A percentile compares a stretch with the other conserved stretches of the same genome.
Conservation (phyloP, 129 eudicot genomes). For the Flaveria ramosissima region DNA sequence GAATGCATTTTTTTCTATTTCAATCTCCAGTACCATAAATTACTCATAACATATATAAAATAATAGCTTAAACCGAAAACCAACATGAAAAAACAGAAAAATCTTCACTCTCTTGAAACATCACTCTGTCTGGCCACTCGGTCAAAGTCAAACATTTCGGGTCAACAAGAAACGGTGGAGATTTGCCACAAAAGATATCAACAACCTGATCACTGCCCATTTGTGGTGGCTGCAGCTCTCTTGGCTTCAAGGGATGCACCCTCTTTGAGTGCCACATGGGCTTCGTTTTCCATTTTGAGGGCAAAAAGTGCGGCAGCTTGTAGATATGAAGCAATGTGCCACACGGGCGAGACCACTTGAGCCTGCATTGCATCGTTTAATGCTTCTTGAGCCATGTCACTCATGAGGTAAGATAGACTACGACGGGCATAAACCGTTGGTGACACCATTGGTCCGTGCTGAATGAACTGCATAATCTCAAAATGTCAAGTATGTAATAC, state of each 20-base stretch:
- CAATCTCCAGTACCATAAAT: slow-evolving; percentile 44
- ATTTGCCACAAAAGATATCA: slow-evolving; percentile 2
- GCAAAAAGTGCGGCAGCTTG: slow-evolving; percentile 67
- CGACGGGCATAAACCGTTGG: slow-evolving; percentile 71
- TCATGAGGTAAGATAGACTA: slow-evolving; percentile 66
- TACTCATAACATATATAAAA: slow-evolving; percentile 21
- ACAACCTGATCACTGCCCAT: slow-evolving; percentile 41
- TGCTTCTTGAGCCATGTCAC: slow-evolving; percentile 67
- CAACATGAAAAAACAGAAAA: slow-evolving; percentile 14
- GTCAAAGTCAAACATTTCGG: not conserved
- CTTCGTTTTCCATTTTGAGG: slow-evolving; percentile 66
- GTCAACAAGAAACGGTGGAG: slow-evolving; percentile 5
- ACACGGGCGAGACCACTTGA: slow-evolving; percentile 62
- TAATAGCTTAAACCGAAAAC: not conserved
- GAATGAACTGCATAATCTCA: slow-evolving; percentile 50
- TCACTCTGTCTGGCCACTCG: slow-evolving; percentile 22
- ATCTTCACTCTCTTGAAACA: slow-evolving; percentile 28
- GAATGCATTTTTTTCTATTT: slow-evolving; percentile 37
- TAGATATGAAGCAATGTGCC: slow-evolving; percentile 68
- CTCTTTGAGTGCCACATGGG: slow-evolving; percentile 57
- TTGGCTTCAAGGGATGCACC: slow-evolving; percentile 68
- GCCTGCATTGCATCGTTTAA: slow-evolving; percentile 76
- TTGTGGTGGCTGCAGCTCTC: slow-evolving; percentile 36
- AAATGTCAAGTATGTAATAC: not conserved
- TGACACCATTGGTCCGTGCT: slow-evolving; percentile 67